These are phyloP conservation scores for Mycosarcoma mackinlayi DNA, from an alignment of 1,284 basidiomycete species.

Conservation along the genomic window DNA sequence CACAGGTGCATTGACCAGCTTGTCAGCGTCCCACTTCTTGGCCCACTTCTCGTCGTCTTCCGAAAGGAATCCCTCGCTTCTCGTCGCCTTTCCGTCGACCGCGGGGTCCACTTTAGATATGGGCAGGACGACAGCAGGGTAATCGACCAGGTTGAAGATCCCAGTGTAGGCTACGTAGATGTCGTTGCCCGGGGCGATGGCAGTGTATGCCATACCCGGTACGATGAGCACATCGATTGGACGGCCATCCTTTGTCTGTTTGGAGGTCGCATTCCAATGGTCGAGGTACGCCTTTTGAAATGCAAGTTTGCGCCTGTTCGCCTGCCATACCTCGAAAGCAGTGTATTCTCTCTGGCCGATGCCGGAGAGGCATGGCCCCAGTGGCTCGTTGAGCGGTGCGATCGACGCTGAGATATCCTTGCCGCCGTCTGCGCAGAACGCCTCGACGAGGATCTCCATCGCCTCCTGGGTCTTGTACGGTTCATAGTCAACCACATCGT, in stretches of 20 bases:
- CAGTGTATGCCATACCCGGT: conserved; percentile 73
- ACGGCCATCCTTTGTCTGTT: conserved; percentile 72
- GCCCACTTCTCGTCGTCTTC: conserved; percentile 57
- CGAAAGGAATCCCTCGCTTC: conserved; percentile 65
- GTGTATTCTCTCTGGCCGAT: conserved; percentile 45
- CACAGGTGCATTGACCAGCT: conserved; percentile 75
- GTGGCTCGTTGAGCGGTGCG: conserved; percentile 55
- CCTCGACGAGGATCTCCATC: conserved; percentile 61
- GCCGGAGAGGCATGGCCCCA: conserved; percentile 34
- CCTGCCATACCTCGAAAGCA: conserved; percentile 74
- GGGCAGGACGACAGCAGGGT: conserved; percentile 77
- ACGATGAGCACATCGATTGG: conserved; percentile 75
- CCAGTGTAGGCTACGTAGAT: conserved; percentile 63
- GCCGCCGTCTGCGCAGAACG: conserved; percentile 59
- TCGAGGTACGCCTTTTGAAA: conserved; percentile 72
- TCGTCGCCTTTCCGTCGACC: conserved; percentile 72
- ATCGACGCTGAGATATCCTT: conserved; percentile 49
- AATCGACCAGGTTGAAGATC: conserved; percentile 77
- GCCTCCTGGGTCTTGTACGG: conserved; percentile 48
- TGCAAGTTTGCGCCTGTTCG: conserved; percentile 68
- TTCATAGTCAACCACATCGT: conserved; percentile 54
- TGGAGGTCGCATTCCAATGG: conserved; percentile 73
- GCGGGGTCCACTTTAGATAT: conserved; percentile 69
- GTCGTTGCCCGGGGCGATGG: conserved; percentile 72
- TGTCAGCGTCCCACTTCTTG: conserved; percentile 62